phyloP scores from a whole-genome alignment of 257 asterid genomes.

The Solanum bulbocastanum region DNA sequence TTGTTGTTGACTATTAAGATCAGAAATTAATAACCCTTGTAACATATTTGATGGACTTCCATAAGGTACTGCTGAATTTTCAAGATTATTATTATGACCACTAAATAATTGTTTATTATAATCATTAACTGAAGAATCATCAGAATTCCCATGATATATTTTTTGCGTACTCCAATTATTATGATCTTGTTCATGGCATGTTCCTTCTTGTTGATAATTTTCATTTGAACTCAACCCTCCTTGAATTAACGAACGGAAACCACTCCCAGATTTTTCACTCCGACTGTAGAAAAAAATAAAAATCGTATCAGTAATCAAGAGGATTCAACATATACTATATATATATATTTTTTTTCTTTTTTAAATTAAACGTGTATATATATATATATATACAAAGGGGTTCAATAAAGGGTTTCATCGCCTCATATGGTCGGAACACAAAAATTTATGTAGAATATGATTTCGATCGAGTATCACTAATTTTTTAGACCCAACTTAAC shows the following conservation, averaged over 20 bases:
- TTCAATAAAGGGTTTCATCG: not conserved
- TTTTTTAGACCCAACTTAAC: not conserved
- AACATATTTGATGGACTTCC: slow-evolving; percentile 13
- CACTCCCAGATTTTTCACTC: slow-evolving; percentile 31
- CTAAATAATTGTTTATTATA: slow-evolving; percentile 25
- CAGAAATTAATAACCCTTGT: slow-evolving; percentile 35
- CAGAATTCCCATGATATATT: slow-evolving; percentile 16
- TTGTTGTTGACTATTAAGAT: slow-evolving; percentile 16
- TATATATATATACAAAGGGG: too few relatives aligned
- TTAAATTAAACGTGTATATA: not conserved
- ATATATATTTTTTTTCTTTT: not conserved
- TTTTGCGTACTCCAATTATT: slow-evolving; percentile 43
- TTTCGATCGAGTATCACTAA: not conserved
- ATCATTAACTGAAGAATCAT: slow-evolving; percentile 19
- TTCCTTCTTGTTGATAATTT: slow-evolving; percentile 38
- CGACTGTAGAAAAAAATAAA: slow-evolving; percentile 12
- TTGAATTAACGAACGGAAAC: slow-evolving; percentile 35
- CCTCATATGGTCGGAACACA: not conserved
- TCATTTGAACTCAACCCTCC: slow-evolving; percentile 19
- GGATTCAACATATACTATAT: not conserved
- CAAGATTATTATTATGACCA: not conserved
- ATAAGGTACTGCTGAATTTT: slow-evolving; percentile 41
- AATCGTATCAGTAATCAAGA: not conserved
- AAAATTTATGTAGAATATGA: not conserved
- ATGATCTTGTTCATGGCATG: slow-evolving; percentile 24